Evolutionary conservation across 371 early-diverging fungal species (phyloP), one percentile per base, ranked within the genome.

Genomic region (Mycotypha africana): DNA sequence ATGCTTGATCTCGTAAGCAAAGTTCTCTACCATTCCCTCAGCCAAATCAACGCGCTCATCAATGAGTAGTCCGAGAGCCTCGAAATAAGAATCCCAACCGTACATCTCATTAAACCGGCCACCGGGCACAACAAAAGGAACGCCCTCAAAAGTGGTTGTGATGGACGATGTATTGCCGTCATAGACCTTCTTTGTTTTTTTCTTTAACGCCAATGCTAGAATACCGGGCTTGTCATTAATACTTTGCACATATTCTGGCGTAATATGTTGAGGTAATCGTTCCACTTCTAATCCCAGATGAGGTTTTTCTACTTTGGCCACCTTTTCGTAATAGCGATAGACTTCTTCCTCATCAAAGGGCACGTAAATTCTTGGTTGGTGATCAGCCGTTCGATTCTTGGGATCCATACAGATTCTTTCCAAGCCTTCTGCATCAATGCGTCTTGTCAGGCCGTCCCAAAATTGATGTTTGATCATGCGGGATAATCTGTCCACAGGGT

Each of bases 21-120:
- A 95, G 64, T 95, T 91, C 53, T 92, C 92, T 2, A 94, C 89
- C 95, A 95, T 95, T 50, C 85, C 84, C 48, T 83, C 76, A n/a
- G 88, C 89, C 42, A 94, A 61, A 47, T 89, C 86, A 26, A 83
- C 45, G 10, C 86, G 80, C 3, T 82, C 85, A 56, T 92, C 92
- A 9, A 78, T 76, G 26, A 91, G 50, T 32, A 95, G 62, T 4
- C 93, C 95, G 9, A 93, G 62, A 0, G 87, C 67, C 61, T 90
- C 93, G 68, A 95, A 95, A 58, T 92, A 93, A 24, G 83, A 82
- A 59, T 95, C 94, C 95, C 94, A 94, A 1, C 94, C 94, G 59
- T 95, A 95, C 87, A 91, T 91, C 60, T 95, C 95, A 62, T 94
- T 95, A 71, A 94, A 95, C 0, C 95, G 76, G 2, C 95, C 95